A percentile compares a stretch with the other conserved stretches of the same genome.
Conservation (phyloP, 441 rosid species). For the Erodium moschatum region DNA sequence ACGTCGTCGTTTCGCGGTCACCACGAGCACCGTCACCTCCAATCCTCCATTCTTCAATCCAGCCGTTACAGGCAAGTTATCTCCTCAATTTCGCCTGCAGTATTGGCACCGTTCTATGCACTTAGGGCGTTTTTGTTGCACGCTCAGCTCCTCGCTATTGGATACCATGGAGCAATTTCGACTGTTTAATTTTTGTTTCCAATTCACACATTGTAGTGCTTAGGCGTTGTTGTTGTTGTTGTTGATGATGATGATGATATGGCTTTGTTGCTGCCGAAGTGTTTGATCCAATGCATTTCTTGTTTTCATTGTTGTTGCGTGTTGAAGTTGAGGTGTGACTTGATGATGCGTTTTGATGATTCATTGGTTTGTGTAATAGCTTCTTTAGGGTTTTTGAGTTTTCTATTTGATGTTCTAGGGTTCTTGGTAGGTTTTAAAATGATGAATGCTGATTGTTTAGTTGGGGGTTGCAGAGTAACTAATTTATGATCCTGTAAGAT, state of each 20-base stretch:
- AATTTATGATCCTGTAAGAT: not conserved
- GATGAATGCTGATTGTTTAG: not conserved
- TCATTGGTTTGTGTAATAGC: not conserved
- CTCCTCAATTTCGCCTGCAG: not conserved
- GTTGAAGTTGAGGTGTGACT: not conserved
- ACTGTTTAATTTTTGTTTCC: not conserved
- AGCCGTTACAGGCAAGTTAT: not conserved
- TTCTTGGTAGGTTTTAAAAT: not conserved
- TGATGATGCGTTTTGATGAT: not conserved
- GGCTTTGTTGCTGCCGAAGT: not conserved
- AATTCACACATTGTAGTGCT: not conserved
- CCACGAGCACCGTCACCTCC: not conserved
- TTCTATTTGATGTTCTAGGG: not conserved
- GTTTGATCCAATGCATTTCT: constrained; percentile 4
- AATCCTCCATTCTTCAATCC: constrained; percentile 7
- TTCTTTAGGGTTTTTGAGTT: not conserved
- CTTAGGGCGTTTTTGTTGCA: not conserved
- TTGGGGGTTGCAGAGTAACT: not conserved
- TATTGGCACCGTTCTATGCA: not conserved
- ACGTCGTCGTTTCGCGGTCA: not conserved
- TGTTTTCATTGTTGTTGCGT: not conserved
- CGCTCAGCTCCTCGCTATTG: not conserved
- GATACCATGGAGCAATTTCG: not conserved
- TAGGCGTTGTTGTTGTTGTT: not conserved
- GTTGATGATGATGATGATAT: not conserved